These are phyloP conservation scores for Colletotrichum brevisporum DNA, from an alignment of 2,329 filamentous ascomycete genomes.

Conservation along the genomic window DNA sequence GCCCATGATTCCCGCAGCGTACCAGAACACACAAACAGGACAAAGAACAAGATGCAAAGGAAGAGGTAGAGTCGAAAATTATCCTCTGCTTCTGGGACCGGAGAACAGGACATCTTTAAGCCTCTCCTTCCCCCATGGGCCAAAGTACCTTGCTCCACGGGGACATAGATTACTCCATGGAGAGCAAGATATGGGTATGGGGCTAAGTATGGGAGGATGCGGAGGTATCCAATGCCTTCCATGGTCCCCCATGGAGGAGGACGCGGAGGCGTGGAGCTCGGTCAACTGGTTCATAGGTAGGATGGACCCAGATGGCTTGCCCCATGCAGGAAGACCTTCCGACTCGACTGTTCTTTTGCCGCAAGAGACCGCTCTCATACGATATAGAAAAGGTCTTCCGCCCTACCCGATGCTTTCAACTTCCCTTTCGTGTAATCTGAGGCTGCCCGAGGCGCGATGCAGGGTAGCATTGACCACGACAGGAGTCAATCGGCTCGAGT, in stretches of 20 bases:
- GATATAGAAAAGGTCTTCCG: background rate
- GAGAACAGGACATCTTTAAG: slow-evolving; percentile 20
- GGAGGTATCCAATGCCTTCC: slow-evolving; percentile 33
- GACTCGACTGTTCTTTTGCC: background rate
- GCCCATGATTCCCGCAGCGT: slow-evolving; percentile 15
- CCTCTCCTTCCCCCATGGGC: background rate
- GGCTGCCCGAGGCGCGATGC: background rate
- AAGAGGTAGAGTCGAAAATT: slow-evolving; percentile 2
- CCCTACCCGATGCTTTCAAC: background rate
- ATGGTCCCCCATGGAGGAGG: slow-evolving; percentile 23
- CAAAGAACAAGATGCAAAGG: background rate
- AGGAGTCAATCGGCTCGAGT: background rate
- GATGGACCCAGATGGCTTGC: slow-evolving; percentile 11
- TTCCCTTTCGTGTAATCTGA: background rate
- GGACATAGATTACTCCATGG: slow-evolving; percentile 29
- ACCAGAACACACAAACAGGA: background rate
- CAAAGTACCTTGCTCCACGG: slow-evolving; percentile 10
- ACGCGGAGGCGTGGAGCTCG: slow-evolving; percentile 28
- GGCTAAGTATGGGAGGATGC: slow-evolving; percentile 30
- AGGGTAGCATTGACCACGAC: background rate
- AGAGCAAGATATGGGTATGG: slow-evolving; percentile 14
- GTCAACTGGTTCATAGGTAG: slow-evolving; percentile 2
- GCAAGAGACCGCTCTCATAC: background rate
- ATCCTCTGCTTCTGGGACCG: background rate
- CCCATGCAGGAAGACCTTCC: background rate